These are phyloP conservation scores for Epichloe uncinata DNA, from an alignment of 2,329 filamentous ascomycete genomes.

Conservation along the genomic window DNA sequence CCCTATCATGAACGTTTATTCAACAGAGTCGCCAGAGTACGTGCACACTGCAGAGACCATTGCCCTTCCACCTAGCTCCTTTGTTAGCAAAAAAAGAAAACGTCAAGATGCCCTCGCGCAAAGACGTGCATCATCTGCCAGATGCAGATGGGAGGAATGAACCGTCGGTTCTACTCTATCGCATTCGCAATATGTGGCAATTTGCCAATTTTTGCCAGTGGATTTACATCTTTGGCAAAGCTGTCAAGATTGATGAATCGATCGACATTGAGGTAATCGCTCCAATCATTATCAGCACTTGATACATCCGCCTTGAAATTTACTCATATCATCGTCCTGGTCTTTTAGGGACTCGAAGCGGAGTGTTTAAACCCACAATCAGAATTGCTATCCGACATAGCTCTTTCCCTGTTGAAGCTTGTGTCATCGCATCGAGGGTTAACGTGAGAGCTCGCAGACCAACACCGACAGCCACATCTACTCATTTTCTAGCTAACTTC, in stretches of 20 bases:
- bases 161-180: slow-evolving; percentile 35
- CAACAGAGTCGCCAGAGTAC: background rate
- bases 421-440: slow-evolving; percentile 88
- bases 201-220: slow-evolving; percentile 86
- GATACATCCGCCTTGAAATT: background rate
- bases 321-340: background rate
- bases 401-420: slow-evolving; percentile 77
- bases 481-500: slow-evolving; percentile 11
- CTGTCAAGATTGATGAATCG: slow-evolving; percentile 78
- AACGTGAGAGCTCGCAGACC: slow-evolving; percentile 47
- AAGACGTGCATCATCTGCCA: slow-evolving; percentile 1
- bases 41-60: background rate
- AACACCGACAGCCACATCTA: background rate
- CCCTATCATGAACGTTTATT: no score
- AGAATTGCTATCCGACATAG: slow-evolving; percentile 63
- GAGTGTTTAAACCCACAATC: slow-evolving; percentile 78
- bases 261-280: slow-evolving; percentile 71
- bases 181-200: slow-evolving; percentile 84
- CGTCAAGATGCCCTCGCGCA: slow-evolving; percentile 8
- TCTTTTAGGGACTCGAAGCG: slow-evolving; percentile 62
- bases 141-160: background rate
- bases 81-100: background rate
- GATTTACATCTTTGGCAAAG: slow-evolving; percentile 79
- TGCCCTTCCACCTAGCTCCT: background rate
- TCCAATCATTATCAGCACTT: slow-evolving; percentile 1